A percentile compares a stretch with the other conserved stretches of the same genome.
Evolutionary conservation across 1,284 basidiomycete genomes (phyloP).

Genomic region (Ceratobasidium papillatum): DNA sequence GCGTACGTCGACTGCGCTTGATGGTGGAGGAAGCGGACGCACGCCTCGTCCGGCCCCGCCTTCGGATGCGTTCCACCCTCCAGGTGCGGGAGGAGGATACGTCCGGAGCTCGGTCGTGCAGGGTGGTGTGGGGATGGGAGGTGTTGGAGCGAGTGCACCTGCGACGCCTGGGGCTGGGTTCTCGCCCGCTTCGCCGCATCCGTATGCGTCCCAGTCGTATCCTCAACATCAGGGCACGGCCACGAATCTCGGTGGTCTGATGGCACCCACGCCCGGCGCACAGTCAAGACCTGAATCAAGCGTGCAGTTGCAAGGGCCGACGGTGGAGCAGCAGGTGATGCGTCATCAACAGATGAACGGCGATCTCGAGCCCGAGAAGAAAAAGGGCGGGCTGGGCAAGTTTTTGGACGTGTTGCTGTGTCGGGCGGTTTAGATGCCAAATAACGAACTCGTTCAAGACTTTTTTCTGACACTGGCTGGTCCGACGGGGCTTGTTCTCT

Average conservation of each 20-base stretch:
- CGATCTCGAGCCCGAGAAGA: constrained; percentile 33
- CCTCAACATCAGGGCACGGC: constrained; percentile 24
- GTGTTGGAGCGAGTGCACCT: constrained; percentile 42
- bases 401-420: constrained; percentile 38
- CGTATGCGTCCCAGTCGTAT: constrained; percentile 20
- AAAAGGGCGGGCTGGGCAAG: constrained; percentile 37
- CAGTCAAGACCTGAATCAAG: constrained; percentile 35
- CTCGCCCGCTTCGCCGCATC: constrained; percentile 23
- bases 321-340: constrained; percentile 39
- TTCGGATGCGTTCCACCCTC: constrained; percentile 34
- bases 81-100: constrained; percentile 19
- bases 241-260: constrained; percentile 26
- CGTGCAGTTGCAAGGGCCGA: constrained; percentile 27
- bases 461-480: not conserved
- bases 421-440: constrained; percentile 20
- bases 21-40: constrained; percentile 23
- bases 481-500: not conserved
- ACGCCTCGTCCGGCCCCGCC: constrained; percentile 31
- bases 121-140: constrained; percentile 40
- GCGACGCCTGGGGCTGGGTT: constrained; percentile 13
- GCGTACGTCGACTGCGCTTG: constrained; percentile 33
- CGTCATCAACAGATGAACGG: constrained; percentile 39
- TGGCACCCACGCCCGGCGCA: constrained; percentile 24
- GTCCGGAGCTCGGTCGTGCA: constrained; percentile 36
- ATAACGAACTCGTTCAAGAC: constrained; percentile 20